These are phyloP conservation scores for Schoenoplectus triqueter DNA, from an alignment of 202 grass and related monocot genomes.

Conservation along the genomic window DNA sequence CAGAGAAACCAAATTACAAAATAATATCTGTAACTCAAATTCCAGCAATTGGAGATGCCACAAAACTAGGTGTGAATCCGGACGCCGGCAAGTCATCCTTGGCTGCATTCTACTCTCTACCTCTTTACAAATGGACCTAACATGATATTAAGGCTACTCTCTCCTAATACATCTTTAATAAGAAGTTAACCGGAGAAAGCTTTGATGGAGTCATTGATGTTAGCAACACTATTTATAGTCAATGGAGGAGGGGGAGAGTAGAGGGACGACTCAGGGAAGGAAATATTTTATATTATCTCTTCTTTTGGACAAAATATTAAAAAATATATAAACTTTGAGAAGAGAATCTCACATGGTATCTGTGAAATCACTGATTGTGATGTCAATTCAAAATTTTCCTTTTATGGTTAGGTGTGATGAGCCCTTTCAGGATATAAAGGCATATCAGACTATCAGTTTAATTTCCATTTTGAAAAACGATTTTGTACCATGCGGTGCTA, in stretches of 20 bases:
- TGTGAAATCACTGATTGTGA: neutral
- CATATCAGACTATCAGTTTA: neutral
- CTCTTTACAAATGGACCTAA: conserved; percentile 58
- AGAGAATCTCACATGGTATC: conserved; percentile 36
- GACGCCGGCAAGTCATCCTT: conserved; percentile 98
- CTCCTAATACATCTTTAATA: conserved; percentile 1
- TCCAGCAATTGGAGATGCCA: neutral
- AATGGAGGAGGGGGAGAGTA: conserved; percentile 35
- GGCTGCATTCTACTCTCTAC: conserved; percentile 91
- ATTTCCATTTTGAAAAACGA: conserved; percentile 48
- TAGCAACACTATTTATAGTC: conserved; percentile 62
- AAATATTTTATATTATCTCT: conserved; percentile 31
- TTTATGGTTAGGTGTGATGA: conserved; percentile 52
- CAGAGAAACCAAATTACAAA: conserved; percentile 36
- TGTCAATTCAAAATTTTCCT: conserved; percentile 49
- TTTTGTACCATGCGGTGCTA: neutral
- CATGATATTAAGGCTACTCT: conserved; percentile 48
- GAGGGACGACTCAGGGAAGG: neutral
- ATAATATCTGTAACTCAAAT: conserved; percentile 10
- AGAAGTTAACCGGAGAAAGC: conserved; percentile 37
- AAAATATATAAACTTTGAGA: conserved; percentile 31
- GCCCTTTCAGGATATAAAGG: conserved; percentile 36
- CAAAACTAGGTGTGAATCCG: neutral
- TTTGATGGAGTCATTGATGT: conserved; percentile 43
- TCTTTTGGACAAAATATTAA: conserved; percentile 20